A percentile compares a stretch with the other conserved stretches of the same genome.
Evolutionary conservation across 2,329 filamentous ascomycete species (phyloP).

Genomic region (Neofusicoccum sp.): DNA sequence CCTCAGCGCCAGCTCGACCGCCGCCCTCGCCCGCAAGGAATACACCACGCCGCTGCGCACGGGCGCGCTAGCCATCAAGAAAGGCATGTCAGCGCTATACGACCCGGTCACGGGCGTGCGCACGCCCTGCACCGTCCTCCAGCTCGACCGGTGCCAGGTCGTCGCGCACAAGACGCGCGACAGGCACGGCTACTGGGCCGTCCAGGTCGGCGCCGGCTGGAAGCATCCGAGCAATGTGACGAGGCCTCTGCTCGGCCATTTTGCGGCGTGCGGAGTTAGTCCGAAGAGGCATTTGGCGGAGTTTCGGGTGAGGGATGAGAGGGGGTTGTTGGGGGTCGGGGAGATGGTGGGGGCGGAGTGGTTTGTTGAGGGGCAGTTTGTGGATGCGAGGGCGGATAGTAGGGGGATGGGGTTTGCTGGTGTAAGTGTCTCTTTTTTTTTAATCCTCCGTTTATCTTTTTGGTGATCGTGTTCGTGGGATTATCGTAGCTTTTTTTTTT

Average conservation of each 20-base stretch:
- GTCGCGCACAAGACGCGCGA: slow-evolving; percentile 80
- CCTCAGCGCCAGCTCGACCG: slow-evolving; percentile 59
- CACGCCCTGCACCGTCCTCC: slow-evolving; percentile 86
- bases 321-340: slow-evolving; percentile 76
- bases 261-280: slow-evolving; percentile 75
- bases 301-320: slow-evolving; percentile 77
- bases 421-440: slow-evolving; percentile 42
- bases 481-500: background rate
- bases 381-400: slow-evolving; percentile 79
- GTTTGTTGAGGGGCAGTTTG: slow-evolving; percentile 87
- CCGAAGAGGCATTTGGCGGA: slow-evolving; percentile 84
- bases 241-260: slow-evolving; percentile 86
- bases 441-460: background rate
- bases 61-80: slow-evolving; percentile 84
- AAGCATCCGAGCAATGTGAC: slow-evolving; percentile 75
- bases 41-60: slow-evolving; percentile 67
- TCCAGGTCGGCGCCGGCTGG: slow-evolving; percentile 81
- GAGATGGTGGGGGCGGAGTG: slow-evolving; percentile 79
- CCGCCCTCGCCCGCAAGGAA: slow-evolving; percentile 62
- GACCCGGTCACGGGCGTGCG: slow-evolving; percentile 73
- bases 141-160: slow-evolving; percentile 91
- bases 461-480: background rate
- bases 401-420: slow-evolving; percentile 93
- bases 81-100: slow-evolving; percentile 94
- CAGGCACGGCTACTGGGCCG: slow-evolving; percentile 88